Base-by-base conservation (phyloP, 805 yeast genomes). In the Priceomyces fermenticarens region DNA sequence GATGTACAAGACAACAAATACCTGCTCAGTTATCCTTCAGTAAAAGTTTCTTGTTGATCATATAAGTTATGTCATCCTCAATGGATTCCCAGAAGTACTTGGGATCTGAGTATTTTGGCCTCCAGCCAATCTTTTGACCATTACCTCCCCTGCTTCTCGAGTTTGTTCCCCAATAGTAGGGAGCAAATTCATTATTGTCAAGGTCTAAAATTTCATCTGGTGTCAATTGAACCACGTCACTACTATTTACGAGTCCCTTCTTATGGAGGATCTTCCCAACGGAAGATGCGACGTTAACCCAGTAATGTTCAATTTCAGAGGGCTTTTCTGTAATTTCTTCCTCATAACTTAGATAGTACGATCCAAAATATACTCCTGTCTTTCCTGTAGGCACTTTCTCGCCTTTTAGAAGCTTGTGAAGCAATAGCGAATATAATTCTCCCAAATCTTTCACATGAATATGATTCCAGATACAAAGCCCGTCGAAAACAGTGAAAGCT, bases 351-450 rank as follows among this genome's bases (percentile, higher is more conserved):
- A 41, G 3, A 12, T 37, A 16, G 30, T 47, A 50, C 6, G 63
- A 57, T 2, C 57, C 63, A 49, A 67, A 67, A 42, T 65, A 66
- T 42, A 62, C 65, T 5, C 73, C 73, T 8, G 57, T 35, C 34
- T 45, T 50, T 7, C 66, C 65, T 13, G 53, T 48, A 9, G 59
- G 59, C 32, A 65, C 46, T 6, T 46, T 32, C 31, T 50, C 51
- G n/a, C 54, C 55, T 4, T 42, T 35, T 2, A 60, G 12, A 11
- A 63, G 41, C 32, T 51, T 55, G 5, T 47, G 13, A 13, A 65
- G 39, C 8, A 67, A 38, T 17, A 58, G 42, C 10, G 30, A 28
- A 47, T 60, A 65, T 32, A 65, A 51, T 1, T 52, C 51, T 5
- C 66, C 68, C 28, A 67, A 47, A 42, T 66, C 70, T 12, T 48